Evolutionary conservation across 192 early-diverging fungal genomes (phyloP), one percentile per base, ranked within the genome.

Genomic region (Chytriomyces sp.): DNA sequence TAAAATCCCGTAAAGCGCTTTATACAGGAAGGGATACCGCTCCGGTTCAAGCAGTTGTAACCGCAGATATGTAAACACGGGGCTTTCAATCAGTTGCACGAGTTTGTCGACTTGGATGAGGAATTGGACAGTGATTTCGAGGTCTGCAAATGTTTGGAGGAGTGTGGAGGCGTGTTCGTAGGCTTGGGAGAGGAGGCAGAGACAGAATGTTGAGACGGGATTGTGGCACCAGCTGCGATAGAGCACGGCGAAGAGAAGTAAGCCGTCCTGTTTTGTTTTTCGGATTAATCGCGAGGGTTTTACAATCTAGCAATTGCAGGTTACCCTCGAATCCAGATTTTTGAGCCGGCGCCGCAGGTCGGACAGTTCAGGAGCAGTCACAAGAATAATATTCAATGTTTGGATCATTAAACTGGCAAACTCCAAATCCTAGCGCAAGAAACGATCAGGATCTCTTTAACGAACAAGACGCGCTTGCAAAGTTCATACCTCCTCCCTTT

Each of bases 361-460:
- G 7, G 90, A 84, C 7, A 97, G 84, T 76, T 99, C 98, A 1
- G 96, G 93, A 0, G 97, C 92, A 0, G 98, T 99, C 28, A 98
- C 93, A 13, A 99, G 84, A 57, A 99, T 97, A 67, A 96, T 92
- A 82, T 96, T 97, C 66, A 99, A 84, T 62, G 97, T 97, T 84
- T 98, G 96, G 5, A 99, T 94, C 97, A 99, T 99, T 3, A 91
- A 93, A 69, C 92, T 93, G 6, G 95, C 93, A 87, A 98, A 99
- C 57, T 98, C 98, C 13, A 96, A 77, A 81, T 97, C 94, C 87
- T 91, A 20, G 5, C 5, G 53, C 53, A 13, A 57, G 13, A 20
- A n/a, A 13, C 16, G 1, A 4, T 57, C 16, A 57, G 53, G 3
- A 57, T 57, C 13, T 48, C 16, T 35, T 35, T 35, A 35, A 35